phyloP scores from a whole-genome alignment of 768 basidiomycete species.

The Xanthoconium purpureum region DNA sequence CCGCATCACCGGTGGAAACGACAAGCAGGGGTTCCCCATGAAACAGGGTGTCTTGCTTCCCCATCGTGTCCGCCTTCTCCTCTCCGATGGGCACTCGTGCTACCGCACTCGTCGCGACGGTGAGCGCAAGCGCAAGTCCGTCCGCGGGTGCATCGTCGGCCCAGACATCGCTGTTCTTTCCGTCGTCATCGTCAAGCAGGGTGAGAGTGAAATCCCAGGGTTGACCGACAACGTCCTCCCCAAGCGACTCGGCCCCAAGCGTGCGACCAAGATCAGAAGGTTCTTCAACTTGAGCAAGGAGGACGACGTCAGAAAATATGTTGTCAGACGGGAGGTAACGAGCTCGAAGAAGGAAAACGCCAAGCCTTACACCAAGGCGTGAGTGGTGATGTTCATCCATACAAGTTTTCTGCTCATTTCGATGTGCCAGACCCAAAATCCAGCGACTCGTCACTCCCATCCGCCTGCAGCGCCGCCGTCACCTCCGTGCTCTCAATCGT shows the following conservation, averaged over 20 bases:
- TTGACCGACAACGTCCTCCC: slow-evolving; percentile 90
- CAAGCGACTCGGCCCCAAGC: slow-evolving; percentile 95
- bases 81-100: slow-evolving; percentile 96
- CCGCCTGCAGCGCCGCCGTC: slow-evolving; percentile 95
- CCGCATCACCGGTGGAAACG: slow-evolving; percentile 97
- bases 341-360: slow-evolving; percentile 84
- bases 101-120: slow-evolving; percentile 89
- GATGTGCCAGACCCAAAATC: slow-evolving; percentile 76
- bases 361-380: slow-evolving; percentile 98
- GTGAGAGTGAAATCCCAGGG: slow-evolving; percentile 84
- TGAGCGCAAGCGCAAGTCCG: slow-evolving; percentile 98
- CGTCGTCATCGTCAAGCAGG: slow-evolving; percentile 94
- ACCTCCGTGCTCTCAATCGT: slow-evolving; percentile 83
- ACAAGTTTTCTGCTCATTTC: not conserved
- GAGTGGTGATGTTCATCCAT: slow-evolving; percentile 32
- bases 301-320: slow-evolving; percentile 98
- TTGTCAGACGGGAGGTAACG: slow-evolving; percentile 87
- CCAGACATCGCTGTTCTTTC: slow-evolving; percentile 95
- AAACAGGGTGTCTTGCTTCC: slow-evolving; percentile 98
- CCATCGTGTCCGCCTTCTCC: slow-evolving; percentile 89
- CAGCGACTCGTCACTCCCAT: slow-evolving; percentile 94
- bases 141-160: slow-evolving; percentile 97
- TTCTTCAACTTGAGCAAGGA: slow-evolving; percentile 99
- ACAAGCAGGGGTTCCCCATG: slow-evolving; percentile 99
- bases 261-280: slow-evolving; percentile 92